These are phyloP conservation scores for Ambrosia artemisiifolia DNA, from an alignment of 129 eudicot species.

Conservation along the genomic window DNA sequence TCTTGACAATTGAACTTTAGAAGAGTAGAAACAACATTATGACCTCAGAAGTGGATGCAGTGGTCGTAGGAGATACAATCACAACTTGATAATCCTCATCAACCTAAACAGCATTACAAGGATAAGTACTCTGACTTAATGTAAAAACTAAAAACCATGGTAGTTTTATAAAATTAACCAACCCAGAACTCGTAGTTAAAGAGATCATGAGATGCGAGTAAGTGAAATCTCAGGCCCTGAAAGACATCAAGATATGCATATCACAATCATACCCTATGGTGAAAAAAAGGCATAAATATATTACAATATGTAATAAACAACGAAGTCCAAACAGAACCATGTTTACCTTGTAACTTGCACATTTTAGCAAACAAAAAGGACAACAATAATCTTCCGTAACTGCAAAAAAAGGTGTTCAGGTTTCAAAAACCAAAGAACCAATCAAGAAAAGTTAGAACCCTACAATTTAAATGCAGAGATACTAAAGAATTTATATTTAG, in stretches of 20 bases:
- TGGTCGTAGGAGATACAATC: conserved; percentile 52
- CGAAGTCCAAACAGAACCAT: conserved; percentile 12
- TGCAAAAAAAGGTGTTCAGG: conserved; percentile 32
- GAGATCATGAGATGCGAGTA: conserved; percentile 71
- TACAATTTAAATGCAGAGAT: neutral
- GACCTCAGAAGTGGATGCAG: conserved; percentile 63
- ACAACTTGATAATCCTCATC: conserved; percentile 86
- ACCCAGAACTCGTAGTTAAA: conserved; percentile 88
- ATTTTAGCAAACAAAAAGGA: conserved; percentile 88
- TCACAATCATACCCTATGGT: neutral
- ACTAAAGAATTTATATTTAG: neutral
- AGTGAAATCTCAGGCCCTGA: conserved; percentile 79
- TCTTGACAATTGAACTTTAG: neutral
- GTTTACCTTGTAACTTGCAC: conserved; percentile 77
- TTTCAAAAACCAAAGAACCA: neutral
- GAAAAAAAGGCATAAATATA: conserved; percentile 1
- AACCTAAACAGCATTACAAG: conserved; percentile 41
- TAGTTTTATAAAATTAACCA: conserved; percentile 36
- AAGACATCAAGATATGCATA: conserved; percentile 14
- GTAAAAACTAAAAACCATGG: neutral
- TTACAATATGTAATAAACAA: neutral
- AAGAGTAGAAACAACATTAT: conserved; percentile 7
- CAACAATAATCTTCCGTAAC: conserved; percentile 92
- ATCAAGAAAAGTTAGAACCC: neutral
- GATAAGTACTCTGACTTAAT: neutral